Base-by-base conservation (phyloP, 2,329 filamentous ascomycete species). In the Penicillium sp. region DNA sequence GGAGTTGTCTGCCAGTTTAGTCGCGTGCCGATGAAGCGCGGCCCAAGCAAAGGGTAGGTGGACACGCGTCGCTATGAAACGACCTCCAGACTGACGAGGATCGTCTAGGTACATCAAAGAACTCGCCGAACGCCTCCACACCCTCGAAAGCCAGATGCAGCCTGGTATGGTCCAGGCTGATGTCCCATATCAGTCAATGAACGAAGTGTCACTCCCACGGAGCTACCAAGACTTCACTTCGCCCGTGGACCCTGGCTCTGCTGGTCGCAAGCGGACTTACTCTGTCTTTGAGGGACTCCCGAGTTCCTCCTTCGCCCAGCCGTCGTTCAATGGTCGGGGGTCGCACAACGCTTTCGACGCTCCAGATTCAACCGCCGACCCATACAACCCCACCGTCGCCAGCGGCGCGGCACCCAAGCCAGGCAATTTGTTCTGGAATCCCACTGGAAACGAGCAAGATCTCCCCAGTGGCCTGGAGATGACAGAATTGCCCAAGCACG, bases 21-120 rank as follows among this genome's bases (percentile, higher is more conserved):
- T 74, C 85, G 92, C 52, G 88, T 95, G 55, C 92, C 91, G 1
- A 91, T 95, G 82, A 96, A 95, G 76, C 84, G 91, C 60, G 92
- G 92, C 1, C 92, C 92, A 2, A 95, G 89, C 71, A 96, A 96
- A 83, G 92, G 92, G 83, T 91, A 82, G 68, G 65, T 63, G 11
- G 54, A 56, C 44, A 53, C 41, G 19, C 43, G 59, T 56, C 27
- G 37, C 19, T 6, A 7, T 13, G 7, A 31, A 27, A 54, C 19
- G 13, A 54, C 16, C n/a, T 4, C 13, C 24, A 37, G 4, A 60
- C 69, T 72, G 47, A 72, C 62, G 35, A 57, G 49, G 49, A 18
- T 50, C 11, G 16, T 44, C 19, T 68, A 91, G 88, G 16, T 96
- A 96, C 69, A 96, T 96, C 73, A 96, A 96, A 73, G 92, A 96